phyloP scores from a whole-genome alignment of 148 eudicot species.

The Diospyros kaki region DNA sequence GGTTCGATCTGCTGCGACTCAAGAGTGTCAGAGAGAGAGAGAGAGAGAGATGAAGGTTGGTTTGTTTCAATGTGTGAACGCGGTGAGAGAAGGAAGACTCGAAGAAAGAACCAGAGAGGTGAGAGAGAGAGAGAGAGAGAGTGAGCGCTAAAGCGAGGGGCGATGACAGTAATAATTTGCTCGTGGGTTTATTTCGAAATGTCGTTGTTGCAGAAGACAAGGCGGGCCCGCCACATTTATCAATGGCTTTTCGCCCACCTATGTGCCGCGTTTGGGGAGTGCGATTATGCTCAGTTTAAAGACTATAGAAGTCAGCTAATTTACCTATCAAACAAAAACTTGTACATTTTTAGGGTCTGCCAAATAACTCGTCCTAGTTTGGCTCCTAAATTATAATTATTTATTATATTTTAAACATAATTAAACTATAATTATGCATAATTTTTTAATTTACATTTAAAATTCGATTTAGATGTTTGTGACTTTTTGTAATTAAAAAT shows the following conservation, averaged over 20 bases:
- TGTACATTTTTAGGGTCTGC: too few species aligned
- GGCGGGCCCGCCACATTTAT: background rate
- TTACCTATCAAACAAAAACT: too few species aligned
- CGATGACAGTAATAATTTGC: background rate
- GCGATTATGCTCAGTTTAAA: too few species aligned
- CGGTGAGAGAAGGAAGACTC: background rate
- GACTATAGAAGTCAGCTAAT: too few species aligned
- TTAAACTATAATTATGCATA: too few species aligned
- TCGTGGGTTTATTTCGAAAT: background rate
- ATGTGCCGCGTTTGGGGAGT: too few species aligned
- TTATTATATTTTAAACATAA: too few species aligned
- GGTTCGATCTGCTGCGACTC: background rate
- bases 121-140: background rate
- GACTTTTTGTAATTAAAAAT: too few species aligned
- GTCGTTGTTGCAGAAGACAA: background rate
- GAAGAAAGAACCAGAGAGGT: background rate
- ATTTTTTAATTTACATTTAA: too few species aligned
- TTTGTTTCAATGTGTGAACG: background rate
- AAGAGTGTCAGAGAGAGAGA: slow-evolving; percentile 5
- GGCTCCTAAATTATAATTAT: too few species aligned
- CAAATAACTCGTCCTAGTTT: too few species aligned
- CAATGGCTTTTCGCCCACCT: background rate
- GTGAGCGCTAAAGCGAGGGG: background rate
- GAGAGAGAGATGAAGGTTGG: background rate
- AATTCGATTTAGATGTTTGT: too few species aligned